Base-by-base conservation (phyloP, 1,284 basidiomycete species). In the Sporisorium reilianum region DNA sequence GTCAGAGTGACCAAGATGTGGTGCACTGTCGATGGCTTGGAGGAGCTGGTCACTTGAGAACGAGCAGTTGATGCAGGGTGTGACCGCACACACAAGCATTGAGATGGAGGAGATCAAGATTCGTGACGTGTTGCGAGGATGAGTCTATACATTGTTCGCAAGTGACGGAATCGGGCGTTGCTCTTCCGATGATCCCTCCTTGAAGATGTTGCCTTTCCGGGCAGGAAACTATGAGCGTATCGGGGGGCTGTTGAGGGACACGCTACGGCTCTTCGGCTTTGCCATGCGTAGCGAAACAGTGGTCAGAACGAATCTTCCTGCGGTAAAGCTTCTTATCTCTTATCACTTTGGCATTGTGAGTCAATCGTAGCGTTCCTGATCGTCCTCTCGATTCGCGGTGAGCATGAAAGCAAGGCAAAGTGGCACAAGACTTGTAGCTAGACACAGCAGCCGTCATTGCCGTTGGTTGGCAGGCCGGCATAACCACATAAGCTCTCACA, bases 201-300 rank as follows among this genome's bases (percentile, higher is more conserved):
- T 32, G 25, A 28, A 11, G 46, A 18, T 48, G 8, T 20, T 18
- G 12, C 6, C 46, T 11, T 20, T 26, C 32, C 9, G 32, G 10
- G 6, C 10, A 30, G 44, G 44, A 14, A 22, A 26, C 14, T 45
- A 25, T 18, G 26, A 46, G 45, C 26, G 18, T 30, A 26, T 46
- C 26, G 16, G 28, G 16, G 28, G 36, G 45, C 45, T 46, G 45
- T 30, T 2, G 18, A 28, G 8, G 26, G 28, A 46, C 28, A 14
- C 25, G 20, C n/a, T 28, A 48, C 46, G 45, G 45, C 45, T 46
- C 45, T 46, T 46, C 44, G 44, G 44, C 44, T 45, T 26, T 25
- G 25, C 25, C 18, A 2, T 12, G 10, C 42, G 23, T 18, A 38
- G 4, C 7, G 20, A 26, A 6, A 26, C 44, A 25, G 18, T 18